Conservation (phyloP, 2,329 filamentous ascomycete genomes). For the Achaetomium macrosporum region DNA sequence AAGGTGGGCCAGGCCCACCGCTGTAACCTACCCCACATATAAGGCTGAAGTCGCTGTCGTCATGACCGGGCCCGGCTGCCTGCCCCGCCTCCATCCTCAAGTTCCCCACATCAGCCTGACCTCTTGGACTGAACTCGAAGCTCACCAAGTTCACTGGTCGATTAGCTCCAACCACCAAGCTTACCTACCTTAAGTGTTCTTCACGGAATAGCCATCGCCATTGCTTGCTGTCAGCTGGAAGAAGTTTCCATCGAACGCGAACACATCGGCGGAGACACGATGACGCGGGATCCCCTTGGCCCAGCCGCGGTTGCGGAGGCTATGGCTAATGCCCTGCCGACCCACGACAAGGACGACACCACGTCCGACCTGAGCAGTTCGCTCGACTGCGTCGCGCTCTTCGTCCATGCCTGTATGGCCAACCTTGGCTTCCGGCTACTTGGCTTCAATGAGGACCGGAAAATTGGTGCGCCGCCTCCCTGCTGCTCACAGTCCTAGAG, state of each 20-base stretch:
- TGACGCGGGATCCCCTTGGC: slow-evolving; percentile 34
- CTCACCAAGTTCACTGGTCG: not conserved
- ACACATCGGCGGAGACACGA: not conserved
- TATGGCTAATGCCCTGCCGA: slow-evolving; percentile 57
- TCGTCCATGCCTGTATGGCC: slow-evolving; percentile 76
- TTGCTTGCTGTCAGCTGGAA: too few relatives aligned
- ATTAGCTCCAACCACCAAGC: not conserved
- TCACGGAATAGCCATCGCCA: too few relatives aligned
- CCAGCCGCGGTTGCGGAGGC: slow-evolving; percentile 43
- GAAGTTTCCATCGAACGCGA: not conserved
- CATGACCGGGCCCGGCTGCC: not conserved
- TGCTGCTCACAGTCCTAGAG: not conserved
- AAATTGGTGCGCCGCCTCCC: slow-evolving; percentile 48
- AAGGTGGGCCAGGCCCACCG: not conserved
- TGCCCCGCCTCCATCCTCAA: not conserved
- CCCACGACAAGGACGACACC: slow-evolving; percentile 46
- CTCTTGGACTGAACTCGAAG: not conserved
- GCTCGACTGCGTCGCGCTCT: slow-evolving; percentile 78
- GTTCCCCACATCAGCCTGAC: not conserved
- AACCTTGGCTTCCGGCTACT: slow-evolving; percentile 74
- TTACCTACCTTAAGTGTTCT: not conserved
- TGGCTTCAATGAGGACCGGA: slow-evolving; percentile 79
- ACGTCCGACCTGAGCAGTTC: slow-evolving; percentile 61
- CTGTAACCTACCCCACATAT: not conserved
- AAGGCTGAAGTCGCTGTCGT: not conserved